These are phyloP conservation scores for Alternaria gansuensis DNA, from an alignment of 2,329 filamentous ascomycete genomes.

Conservation along the genomic window DNA sequence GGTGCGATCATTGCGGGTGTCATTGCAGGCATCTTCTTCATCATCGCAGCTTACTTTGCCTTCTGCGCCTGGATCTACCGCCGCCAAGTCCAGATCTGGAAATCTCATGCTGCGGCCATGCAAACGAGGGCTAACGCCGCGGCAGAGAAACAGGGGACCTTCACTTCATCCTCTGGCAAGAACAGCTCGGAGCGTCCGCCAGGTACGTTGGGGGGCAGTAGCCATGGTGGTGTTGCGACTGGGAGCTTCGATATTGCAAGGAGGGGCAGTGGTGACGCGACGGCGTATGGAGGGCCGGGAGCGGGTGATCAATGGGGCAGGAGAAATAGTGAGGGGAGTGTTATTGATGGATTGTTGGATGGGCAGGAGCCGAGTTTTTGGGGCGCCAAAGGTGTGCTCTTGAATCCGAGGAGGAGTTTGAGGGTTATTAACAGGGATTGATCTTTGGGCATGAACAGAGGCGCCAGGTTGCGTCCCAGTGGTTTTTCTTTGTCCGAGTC, in stretches of 20 bases:
- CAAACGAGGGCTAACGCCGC: slow-evolving; percentile 63
- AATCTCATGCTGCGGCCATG: slow-evolving; percentile 71
- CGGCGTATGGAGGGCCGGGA: slow-evolving; percentile 30
- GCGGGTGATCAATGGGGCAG: slow-evolving; percentile 37
- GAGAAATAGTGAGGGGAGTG: slow-evolving; percentile 58
- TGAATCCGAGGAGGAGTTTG: slow-evolving; percentile 73
- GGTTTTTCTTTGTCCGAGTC: too few species aligned
- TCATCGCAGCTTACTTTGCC: slow-evolving; percentile 70
- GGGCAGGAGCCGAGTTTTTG: slow-evolving; percentile 76
- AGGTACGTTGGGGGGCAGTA: slow-evolving; percentile 27
- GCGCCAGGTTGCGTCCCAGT: too few species aligned
- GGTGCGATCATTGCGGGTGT: slow-evolving; percentile 67
- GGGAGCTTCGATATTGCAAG: slow-evolving; percentile 34
- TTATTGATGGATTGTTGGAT: slow-evolving; percentile 66
- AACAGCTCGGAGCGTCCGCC: slow-evolving; percentile 38
- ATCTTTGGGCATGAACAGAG: background rate
- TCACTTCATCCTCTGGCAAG: slow-evolving; percentile 35
- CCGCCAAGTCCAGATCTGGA: slow-evolving; percentile 74
- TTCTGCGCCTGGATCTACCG: slow-evolving; percentile 79
- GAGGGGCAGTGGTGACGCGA: slow-evolving; percentile 23
- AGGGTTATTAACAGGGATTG: slow-evolving; percentile 71
- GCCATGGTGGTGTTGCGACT: slow-evolving; percentile 26
- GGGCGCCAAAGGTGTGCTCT: slow-evolving; percentile 65
- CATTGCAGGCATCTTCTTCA: slow-evolving; percentile 71
- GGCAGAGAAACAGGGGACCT: slow-evolving; percentile 50